These are phyloP conservation scores for Xylaria sp. DNA, from an alignment of 2,329 filamentous ascomycete genomes.

Conservation along the genomic window DNA sequence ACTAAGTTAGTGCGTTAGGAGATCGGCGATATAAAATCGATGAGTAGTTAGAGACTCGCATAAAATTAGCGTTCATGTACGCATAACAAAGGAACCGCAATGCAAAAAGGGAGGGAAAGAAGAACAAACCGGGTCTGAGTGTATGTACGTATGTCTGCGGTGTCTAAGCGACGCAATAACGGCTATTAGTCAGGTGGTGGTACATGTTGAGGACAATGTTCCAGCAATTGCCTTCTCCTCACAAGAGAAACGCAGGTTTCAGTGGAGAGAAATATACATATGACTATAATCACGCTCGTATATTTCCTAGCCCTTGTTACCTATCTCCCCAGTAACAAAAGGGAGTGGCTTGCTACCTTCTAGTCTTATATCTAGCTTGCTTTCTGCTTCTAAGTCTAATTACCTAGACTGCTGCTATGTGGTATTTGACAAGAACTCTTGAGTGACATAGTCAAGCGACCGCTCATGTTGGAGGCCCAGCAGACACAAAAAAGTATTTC, in stretches of 20 bases:
- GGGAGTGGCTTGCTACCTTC: background rate
- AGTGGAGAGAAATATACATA: background rate
- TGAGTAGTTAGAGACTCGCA: background rate
- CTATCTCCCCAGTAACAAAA: background rate
- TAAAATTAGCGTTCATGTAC: background rate
- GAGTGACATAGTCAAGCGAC: background rate
- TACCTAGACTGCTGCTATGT: background rate
- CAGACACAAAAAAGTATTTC: background rate
- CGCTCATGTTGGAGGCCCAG: background rate
- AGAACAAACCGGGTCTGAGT: background rate
- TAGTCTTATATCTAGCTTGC: background rate
- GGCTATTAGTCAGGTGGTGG: too few relatives aligned
- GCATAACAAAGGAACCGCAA: background rate
- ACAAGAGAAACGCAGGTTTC: too few relatives aligned
- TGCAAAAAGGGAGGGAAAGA: background rate
- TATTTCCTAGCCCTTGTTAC: background rate
- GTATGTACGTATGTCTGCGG: background rate
- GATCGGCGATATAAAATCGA: background rate
- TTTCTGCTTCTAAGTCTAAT: slow-evolving; percentile 6
- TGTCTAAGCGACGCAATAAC: background rate
- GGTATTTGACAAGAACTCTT: background rate
- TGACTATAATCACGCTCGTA: background rate
- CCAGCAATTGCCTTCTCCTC: too few relatives aligned
- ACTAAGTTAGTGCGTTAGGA: slow-evolving; percentile 8
- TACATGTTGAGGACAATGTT: background rate